Evolutionary conservation across 805 yeast species (phyloP), one percentile per base, ranked within the genome.

Genomic region (Yarrowia sp.): DNA sequence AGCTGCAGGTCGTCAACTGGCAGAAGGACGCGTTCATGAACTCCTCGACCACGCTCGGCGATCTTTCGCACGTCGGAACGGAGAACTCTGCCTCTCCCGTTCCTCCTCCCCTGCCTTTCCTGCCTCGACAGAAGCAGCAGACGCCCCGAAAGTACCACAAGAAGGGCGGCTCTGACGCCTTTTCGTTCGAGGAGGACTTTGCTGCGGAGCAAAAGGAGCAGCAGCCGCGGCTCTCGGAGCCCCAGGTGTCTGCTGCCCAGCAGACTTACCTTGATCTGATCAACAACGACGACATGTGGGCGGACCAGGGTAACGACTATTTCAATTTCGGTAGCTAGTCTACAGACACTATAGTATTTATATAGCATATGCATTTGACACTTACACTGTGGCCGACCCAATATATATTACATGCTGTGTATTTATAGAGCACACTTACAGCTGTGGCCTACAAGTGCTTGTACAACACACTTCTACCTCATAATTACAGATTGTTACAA

Each of bases 331-430:
- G 35, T 6, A 14, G 18, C 18, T 39, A 39, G 44, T n/a, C 19
- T 27, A 27, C 29, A 36, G 24, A 16, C 19, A 14, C 5, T 12
- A 16, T 29, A 32, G 42, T 51, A 51, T 51, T 51, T 51, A 51
- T 51, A 47, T 47, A 47, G 55, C 55, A 47, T 47, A 31, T 51
- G 58, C 58, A 51, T 51, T 49, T 33, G n/a, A n/a, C n/a, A n/a
- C n/a, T n/a, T n/a, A n/a, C n/a, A n/a, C n/a, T n/a, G n/a, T n/a
- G n/a, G n/a, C n/a, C n/a, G n/a, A n/a, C n/a, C n/a, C n/a, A n/a
- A n/a, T n/a, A n/a, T n/a, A n/a, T n/a, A n/a, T n/a, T n/a, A n/a
- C n/a, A n/a, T n/a, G n/a, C n/a, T n/a, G n/a, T n/a, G n/a, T n/a
- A n/a, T n/a, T n/a, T n/a, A n/a, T n/a, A n/a, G n/a, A n/a, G n/a